phyloP scores from a whole-genome alignment of 2,329 filamentous ascomycete genomes.

The Curvularia lunata region DNA sequence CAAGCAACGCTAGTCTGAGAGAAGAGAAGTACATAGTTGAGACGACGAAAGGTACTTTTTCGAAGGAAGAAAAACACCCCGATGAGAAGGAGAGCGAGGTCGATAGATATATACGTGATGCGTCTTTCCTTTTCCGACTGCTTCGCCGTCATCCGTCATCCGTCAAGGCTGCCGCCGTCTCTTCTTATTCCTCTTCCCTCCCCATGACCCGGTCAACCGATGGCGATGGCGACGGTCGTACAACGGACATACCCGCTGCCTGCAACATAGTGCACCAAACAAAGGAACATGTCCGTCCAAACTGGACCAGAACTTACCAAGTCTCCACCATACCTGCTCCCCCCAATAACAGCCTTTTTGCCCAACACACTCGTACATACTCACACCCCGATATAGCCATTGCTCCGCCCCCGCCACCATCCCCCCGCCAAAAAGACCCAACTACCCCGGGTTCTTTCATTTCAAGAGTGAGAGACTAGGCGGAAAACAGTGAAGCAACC shows the following conservation, averaged over 20 bases:
- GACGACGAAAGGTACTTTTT: background rate
- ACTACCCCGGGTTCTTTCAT: too few species aligned
- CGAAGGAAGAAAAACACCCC: background rate
- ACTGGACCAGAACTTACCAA: too few species aligned
- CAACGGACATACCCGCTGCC: background rate
- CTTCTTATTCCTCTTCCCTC: too few species aligned
- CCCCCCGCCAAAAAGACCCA: too few species aligned
- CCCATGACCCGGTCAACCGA: background rate
- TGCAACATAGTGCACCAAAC: background rate
- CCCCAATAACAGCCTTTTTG: too few species aligned
- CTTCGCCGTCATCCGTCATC: background rate
- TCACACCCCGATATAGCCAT: background rate
- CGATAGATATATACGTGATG: background rate
- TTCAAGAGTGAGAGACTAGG: too few species aligned
- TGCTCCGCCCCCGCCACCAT: background rate
- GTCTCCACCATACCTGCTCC: too few species aligned
- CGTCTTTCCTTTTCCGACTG: background rate
- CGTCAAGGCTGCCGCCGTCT: background rate
- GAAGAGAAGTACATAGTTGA: conserved; percentile 25
- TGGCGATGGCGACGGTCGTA: too few species aligned
- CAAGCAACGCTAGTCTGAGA: conserved; percentile 16
- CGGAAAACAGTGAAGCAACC: too few species aligned
- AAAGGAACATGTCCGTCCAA: too few species aligned
- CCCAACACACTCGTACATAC: background rate
- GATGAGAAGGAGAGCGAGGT: background rate